phyloP scores from a whole-genome alignment of 2,329 filamentous ascomycete genomes.

The Dendryphion nanum region DNA sequence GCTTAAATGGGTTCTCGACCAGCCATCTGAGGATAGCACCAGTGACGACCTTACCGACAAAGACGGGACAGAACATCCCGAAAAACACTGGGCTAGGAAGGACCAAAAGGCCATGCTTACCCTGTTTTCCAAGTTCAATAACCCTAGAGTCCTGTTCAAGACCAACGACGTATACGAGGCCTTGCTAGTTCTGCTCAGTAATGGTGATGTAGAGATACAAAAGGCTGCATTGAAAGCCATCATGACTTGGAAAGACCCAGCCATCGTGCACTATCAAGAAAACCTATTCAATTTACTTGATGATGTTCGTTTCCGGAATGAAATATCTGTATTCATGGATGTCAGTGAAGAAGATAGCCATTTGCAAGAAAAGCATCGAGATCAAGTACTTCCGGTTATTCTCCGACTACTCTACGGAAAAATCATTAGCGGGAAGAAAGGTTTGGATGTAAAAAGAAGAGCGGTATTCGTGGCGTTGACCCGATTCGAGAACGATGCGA shows the following conservation, averaged over 20 bases:
- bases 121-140: slow-evolving; percentile 81
- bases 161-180: slow-evolving; percentile 73
- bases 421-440: slow-evolving; percentile 79
- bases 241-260: slow-evolving; percentile 82
- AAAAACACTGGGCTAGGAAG: slow-evolving; percentile 62
- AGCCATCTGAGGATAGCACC: slow-evolving; percentile 7
- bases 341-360: slow-evolving; percentile 62
- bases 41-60: slow-evolving; percentile 18
- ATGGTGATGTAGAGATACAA: slow-evolving; percentile 89
- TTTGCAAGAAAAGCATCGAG: slow-evolving; percentile 71
- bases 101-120: slow-evolving; percentile 82
- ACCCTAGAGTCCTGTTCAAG: slow-evolving; percentile 80
- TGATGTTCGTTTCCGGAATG: slow-evolving; percentile 87
- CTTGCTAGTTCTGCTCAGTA: slow-evolving; percentile 72
- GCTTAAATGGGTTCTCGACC: slow-evolving; percentile 65
- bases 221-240: slow-evolving; percentile 80
- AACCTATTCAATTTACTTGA: slow-evolving; percentile 84
- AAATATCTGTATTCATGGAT: slow-evolving; percentile 85
- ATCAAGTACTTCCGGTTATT: slow-evolving; percentile 77
- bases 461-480: slow-evolving; percentile 74
- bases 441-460: slow-evolving; percentile 75
- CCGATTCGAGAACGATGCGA: slow-evolving; percentile 70
- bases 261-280: slow-evolving; percentile 76
- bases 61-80: slow-evolving; percentile 7
- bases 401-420: slow-evolving; percentile 86